A percentile compares a stretch with the other conserved stretches of the same genome.
Conservation (phyloP, 345 rosid genomes). For the Citrus medica region DNA sequence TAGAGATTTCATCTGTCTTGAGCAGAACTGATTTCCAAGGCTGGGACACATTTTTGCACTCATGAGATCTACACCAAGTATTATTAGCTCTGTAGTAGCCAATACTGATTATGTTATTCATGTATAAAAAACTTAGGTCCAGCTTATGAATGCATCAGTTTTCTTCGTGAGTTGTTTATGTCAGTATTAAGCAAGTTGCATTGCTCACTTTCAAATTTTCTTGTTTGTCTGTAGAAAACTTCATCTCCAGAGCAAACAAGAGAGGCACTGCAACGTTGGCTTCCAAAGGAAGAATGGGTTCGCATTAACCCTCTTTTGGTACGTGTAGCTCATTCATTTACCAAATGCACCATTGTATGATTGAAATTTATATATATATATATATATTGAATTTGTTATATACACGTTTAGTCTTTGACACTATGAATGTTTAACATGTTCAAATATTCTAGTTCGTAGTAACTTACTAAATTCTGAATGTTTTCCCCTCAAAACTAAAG, state of each 20-base stretch:
- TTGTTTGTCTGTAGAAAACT: constrained; percentile 48
- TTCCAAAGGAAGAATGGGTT: constrained; percentile 94
- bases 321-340: constrained; percentile 13
- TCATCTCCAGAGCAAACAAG: constrained; percentile 87
- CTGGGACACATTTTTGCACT: background rate
- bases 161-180: background rate
- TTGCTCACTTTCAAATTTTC: background rate
- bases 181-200: background rate
- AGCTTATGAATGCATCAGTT: background rate
- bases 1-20: background rate
- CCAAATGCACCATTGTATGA: background rate
- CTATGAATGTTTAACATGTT: background rate
- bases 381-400: background rate
- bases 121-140: background rate
- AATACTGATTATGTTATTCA: background rate
- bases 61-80: background rate
- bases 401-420: background rate
- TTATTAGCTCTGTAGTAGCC: background rate
- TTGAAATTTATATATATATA: background rate
- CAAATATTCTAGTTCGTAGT: background rate
- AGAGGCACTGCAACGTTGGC: constrained; percentile 80
- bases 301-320: constrained; percentile 92
- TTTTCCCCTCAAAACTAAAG: no score
- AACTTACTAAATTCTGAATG: background rate
- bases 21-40: background rate